A percentile compares a stretch with the other conserved stretches of the same genome.
phyloP scores from a whole-genome alignment of 495 filamentous ascomycete species.

The Melanomma pulvis-pyrius region DNA sequence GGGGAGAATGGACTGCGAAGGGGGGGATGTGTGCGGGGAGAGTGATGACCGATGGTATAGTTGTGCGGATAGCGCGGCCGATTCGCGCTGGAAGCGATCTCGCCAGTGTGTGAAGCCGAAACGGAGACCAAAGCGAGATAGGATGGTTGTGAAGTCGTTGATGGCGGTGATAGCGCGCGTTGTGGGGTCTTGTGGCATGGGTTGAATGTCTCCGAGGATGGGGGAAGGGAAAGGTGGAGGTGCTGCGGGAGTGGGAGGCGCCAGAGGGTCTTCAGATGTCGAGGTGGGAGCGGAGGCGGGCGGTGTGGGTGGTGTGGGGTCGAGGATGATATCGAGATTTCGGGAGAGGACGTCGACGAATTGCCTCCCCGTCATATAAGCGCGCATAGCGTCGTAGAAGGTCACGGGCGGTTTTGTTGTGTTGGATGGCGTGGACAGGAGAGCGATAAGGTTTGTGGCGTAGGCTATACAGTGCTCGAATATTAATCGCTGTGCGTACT shows the following conservation, averaged over 20 bases:
- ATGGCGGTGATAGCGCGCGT: constrained; percentile 39
- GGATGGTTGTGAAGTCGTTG: constrained; percentile 43
- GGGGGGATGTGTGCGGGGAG: constrained; percentile 16
- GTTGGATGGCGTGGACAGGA: constrained; percentile 52
- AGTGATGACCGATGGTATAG: constrained; percentile 32
- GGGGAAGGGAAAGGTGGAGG: constrained; percentile 31
- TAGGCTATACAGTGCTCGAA: constrained; percentile 83
- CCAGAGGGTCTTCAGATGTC: constrained; percentile 32
- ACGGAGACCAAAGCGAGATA: constrained; percentile 41
- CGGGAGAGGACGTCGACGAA: constrained; percentile 67
- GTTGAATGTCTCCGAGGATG: constrained; percentile 11
- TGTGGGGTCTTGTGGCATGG: constrained; percentile 17
- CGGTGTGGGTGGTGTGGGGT: constrained; percentile 36
- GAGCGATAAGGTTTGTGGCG: constrained; percentile 58
- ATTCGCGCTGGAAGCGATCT: constrained; percentile 40
- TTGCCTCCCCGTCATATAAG: constrained; percentile 72
- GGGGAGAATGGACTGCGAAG: not conserved
- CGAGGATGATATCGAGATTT: constrained; percentile 52
- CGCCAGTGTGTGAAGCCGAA: constrained; percentile 47
- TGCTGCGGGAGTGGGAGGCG: constrained; percentile 12
- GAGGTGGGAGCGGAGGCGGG: constrained; percentile 14
- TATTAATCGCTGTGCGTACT: constrained; percentile 72
- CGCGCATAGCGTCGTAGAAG: constrained; percentile 71
- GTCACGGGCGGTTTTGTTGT: constrained; percentile 60
- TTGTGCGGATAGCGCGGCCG: constrained; percentile 17